Conservation (phyloP, 164 flowering plant genomes). For the Aristolochia contorta region DNA sequence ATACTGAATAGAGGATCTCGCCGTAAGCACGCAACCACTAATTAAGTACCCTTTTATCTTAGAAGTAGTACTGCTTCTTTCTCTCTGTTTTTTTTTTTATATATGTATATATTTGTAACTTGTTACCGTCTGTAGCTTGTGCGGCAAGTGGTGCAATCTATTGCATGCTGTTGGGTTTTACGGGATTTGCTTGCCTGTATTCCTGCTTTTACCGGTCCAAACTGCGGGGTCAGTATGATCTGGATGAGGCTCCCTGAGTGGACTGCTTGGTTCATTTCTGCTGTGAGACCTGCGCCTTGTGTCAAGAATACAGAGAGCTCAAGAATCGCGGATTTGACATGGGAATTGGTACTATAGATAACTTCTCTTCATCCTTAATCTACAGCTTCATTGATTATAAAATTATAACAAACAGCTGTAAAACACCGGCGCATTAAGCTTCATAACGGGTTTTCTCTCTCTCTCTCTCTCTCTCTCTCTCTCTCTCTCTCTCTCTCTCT, state of each 20-base stretch:
- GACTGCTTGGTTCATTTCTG: constrained; percentile 44
- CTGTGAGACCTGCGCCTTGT: constrained; percentile 40
- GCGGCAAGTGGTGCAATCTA: constrained; percentile 40
- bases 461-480: too few species aligned
- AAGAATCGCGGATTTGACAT: constrained; percentile 33
- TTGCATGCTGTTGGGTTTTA: constrained; percentile 21
- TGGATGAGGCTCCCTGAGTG: constrained; percentile 30
- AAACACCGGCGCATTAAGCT: too few species aligned
- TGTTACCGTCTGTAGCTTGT: constrained; percentile 25
- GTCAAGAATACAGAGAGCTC: constrained; percentile 54
- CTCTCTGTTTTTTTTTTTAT: not conserved
- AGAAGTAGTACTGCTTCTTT: not conserved
- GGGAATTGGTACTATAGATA: constrained; percentile 7
- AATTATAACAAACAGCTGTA: too few species aligned
- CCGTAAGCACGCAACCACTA: constrained; percentile 20
- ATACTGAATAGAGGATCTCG: constrained; percentile 23
- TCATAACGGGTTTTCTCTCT: too few species aligned
- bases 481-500: too few species aligned
- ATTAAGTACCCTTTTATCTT: not conserved
- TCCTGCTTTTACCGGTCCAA: constrained; percentile 47
- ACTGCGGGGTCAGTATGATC: constrained; percentile 31
- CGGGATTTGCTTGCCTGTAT: constrained; percentile 38
- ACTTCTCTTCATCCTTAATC: too few species aligned
- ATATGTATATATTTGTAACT: too few species aligned
- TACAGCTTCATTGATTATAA: too few species aligned